These are phyloP conservation scores for Xylaria hypoxylon DNA, from an alignment of 2,329 filamentous ascomycete genomes.

Conservation along the genomic window DNA sequence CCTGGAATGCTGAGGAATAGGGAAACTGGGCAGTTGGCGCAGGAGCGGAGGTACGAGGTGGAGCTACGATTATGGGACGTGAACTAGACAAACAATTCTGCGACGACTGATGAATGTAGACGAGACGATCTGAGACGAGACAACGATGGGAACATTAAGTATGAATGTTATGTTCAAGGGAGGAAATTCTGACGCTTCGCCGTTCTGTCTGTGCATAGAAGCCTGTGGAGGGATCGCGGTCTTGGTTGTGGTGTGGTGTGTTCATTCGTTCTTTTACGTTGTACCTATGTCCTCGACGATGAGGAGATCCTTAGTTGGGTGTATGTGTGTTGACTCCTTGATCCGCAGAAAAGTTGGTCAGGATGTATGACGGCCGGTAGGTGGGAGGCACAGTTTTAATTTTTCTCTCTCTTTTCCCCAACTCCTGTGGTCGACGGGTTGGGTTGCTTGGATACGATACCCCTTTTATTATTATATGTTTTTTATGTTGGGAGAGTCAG, in stretches of 20 bases:
- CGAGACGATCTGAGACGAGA: slow-evolving; percentile 31
- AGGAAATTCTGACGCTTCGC: slow-evolving; percentile 5
- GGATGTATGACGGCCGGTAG: not conserved
- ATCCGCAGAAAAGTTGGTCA: not conserved
- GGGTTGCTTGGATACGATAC: slow-evolving; percentile 36
- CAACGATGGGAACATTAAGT: slow-evolving; percentile 22
- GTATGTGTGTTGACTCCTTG: not conserved
- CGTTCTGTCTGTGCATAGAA: slow-evolving; percentile 12
- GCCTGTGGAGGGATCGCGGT: not conserved
- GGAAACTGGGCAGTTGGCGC: not conserved
- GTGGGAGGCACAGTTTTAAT: not conserved
- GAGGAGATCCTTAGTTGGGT: not conserved
- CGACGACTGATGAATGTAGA: slow-evolving; percentile 27
- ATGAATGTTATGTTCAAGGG: slow-evolving; percentile 16
- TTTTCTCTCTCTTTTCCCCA: not conserved
- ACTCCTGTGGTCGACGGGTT: slow-evolving; percentile 14
- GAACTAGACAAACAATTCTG: slow-evolving; percentile 6
- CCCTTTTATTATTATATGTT: slow-evolving; percentile 22
- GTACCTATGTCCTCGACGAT: not conserved
- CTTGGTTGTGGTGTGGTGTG: not conserved
- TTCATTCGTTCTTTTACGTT: slow-evolving; percentile 6
- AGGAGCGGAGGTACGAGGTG: not conserved
- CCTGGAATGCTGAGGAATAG: slow-evolving; percentile 49
- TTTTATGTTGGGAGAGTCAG: slow-evolving; percentile 8
- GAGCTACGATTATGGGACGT: not conserved